Base-by-base conservation (phyloP, 768 basidiomycete genomes). In the Naganishia kalamii region DNA sequence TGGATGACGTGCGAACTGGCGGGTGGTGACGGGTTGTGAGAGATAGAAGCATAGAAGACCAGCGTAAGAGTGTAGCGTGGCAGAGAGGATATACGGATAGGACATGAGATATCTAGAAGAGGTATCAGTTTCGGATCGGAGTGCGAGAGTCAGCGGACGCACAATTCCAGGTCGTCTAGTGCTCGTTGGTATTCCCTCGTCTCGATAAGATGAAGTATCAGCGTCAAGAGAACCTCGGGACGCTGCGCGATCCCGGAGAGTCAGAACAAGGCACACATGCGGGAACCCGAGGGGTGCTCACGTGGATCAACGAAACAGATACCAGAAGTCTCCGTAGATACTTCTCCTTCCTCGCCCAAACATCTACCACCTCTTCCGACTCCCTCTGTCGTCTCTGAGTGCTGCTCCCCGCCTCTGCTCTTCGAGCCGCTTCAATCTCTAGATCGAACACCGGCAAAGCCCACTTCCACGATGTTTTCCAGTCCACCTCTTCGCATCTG, bases 81-180 rank as follows among this genome's bases (percentile, higher is more conserved):
- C 83, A 68, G 90, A 89, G 69, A 90, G 88, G 72, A 86, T 87
- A 79, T 86, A 94, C 1, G 92, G 92, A 74, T 88, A 87, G 2
- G 89, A 88, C 1, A 90, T 89, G 5, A 94, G 82, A 75, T 89
- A 93, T 27, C 91, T 46, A 63, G 63, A 23, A 29, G 41, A 23
- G 41, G 30, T 40, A 37, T 57, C 23, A 40, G 54, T 17, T 57
- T 21, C 32, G n/a, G 7, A 40, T 5, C 11, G 63, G 49, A 8
- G 61, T 65, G 54, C 49, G 49, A 54, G 25, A 67, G n/a, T 68
- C 49, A 48, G 29, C 52, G 47, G 19, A 77, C 84, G 69, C 78
- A 92, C 90, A 92, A 82, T 73, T 92, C 89, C 13, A 94, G 79
- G 74, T 96, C 89, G 66, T 90, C 88, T 62, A 92, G 79, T 0